Base-by-base conservation (phyloP, 2,329 filamentous ascomycete genomes). In the Lachnellula occidentalis region DNA sequence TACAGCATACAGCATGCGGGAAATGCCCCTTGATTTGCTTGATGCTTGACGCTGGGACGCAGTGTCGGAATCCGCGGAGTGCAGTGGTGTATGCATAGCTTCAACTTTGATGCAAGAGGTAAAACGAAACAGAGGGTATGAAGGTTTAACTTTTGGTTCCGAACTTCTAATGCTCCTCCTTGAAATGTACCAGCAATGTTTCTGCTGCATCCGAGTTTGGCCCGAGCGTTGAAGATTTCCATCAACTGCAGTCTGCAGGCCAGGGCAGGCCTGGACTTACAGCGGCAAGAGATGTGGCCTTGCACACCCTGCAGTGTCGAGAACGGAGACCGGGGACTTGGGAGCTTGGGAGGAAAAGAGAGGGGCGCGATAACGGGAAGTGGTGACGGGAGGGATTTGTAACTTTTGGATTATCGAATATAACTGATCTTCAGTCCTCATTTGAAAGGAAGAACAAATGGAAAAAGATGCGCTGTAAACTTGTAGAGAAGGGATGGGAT, bases 141-240 rank as follows among this genome's bases (percentile, higher is more conserved):
- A 45, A 22, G 9, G 9, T 31, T 31, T 31, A 31, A 31, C 24
- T 34, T 34, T 19, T 21, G 22, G 34, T 19, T 45, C 37, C n/a
- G n/a, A n/a, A n/a, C n/a, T n/a, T n/a, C n/a, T n/a, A n/a, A n/a
- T 27, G 17, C 24, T 36, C 21, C n/a, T 22, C 48, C 42, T 27
- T 22, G 34, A 34, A 36, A 50, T 51, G 53, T 54, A 58, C 58
- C 53, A 54, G 56, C 19, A 53, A 62, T 58, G 57, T 59, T 60
- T 62, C 58, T 57, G 54, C 55, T 54, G 55, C 52, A 51, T 59
- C 53, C 56, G 45, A 19, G 15, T 58, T 21, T 36, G 37, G 48
- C 34, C 55, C 50, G 34, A 54, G 48, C 55, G 55, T 46, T 49
- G 46, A 36, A 34, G 43, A 24, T 21, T 27, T 17, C 31, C 34